Evolutionary conservation across 2,329 filamentous ascomycete genomes (phyloP).

Genomic region (Claviceps fusiformis): DNA sequence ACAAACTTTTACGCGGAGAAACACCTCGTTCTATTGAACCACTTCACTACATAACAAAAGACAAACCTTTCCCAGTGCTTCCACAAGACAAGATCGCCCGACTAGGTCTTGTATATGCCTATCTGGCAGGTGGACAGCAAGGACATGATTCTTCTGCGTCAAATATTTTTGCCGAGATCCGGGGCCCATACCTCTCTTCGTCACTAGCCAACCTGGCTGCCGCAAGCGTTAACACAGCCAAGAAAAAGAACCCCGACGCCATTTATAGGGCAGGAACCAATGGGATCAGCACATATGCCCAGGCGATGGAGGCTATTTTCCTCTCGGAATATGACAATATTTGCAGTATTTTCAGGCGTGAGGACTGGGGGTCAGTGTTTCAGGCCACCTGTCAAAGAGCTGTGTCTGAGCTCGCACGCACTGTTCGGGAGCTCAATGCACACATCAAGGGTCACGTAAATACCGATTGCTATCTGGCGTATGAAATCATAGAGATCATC

Average conservation of each 20-base stretch:
- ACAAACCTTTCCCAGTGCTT: conserved; percentile 69
- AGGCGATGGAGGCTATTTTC: conserved; percentile 77
- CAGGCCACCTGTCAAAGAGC: conserved; percentile 65
- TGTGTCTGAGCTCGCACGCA: conserved; percentile 71
- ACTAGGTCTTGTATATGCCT: conserved; percentile 65
- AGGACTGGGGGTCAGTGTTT: conserved; percentile 72
- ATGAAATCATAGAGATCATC: conserved; percentile 87
- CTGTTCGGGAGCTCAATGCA: conserved; percentile 73
- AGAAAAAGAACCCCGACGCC: conserved; percentile 67
- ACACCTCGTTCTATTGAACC: conserved; percentile 75
- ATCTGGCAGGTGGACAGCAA: conserved; percentile 50
- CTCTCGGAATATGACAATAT: conserved; percentile 84
- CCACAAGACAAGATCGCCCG: conserved; percentile 62
- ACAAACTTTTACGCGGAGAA: conserved; percentile 59
- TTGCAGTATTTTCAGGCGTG: conserved; percentile 68
- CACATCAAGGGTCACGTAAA: conserved; percentile 77
- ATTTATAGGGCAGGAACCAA: conserved; percentile 82
- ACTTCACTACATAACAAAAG: conserved; percentile 83
- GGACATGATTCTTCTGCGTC: conserved; percentile 56
- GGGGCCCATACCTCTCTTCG: conserved; percentile 72
- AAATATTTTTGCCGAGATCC: conserved; percentile 71
- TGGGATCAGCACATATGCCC: conserved; percentile 79
- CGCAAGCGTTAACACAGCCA: conserved; percentile 71
- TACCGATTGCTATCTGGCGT: conserved; percentile 89
- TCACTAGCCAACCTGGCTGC: conserved; percentile 77